Base-by-base conservation (phyloP, 225 moss, liverwort and hornwort genomes). In the Marchantia paleacea region DNA sequence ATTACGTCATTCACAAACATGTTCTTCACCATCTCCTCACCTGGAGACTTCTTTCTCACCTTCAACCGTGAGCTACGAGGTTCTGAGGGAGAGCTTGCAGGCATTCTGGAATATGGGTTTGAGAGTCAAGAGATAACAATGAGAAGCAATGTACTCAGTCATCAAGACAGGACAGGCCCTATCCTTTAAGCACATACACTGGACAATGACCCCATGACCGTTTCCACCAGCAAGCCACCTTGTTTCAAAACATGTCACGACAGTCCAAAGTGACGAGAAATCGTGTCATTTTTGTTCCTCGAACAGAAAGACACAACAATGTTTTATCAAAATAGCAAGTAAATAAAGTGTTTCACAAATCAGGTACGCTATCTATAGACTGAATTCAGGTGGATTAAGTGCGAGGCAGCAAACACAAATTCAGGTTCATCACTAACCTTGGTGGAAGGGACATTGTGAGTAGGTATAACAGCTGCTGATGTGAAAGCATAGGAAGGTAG, bases 401-500 rank as follows among this genome's bases (percentile, higher is more conserved):
- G 69, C 39, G 9, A 0, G 3, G 16, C 48, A 68, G 14, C n/a
- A 72, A 52, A 55, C 54, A 50, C 58, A 26, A 13, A 51, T n/a
- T 49, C 26, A 81, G 55, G 51, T 8, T 62, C 13, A 18, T 47
- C 70, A 67, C 75, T 83, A 48, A 96, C 96, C 96, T 92, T 81
- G 87, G 80, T 73, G 89, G 86, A 60, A 96, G 80, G 80, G 94
- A 96, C 84, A 87, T 91, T 47, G 94, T 86, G 11, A 96, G 90
- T 73, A 87, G 86, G 83, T 96, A 96, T 64, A 96, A 85, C 82
- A 96, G 94, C 82, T 96, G 96, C 80, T 96, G 96, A 87, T 96
- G 96, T 74, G 96, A 96, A 80, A 96, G 94, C 96, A 96, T 96
- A 52, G 96, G 96, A 53, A 94, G 79, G 83, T 94, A 96, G 77